phyloP scores from a whole-genome alignment of 495 filamentous ascomycete genomes.

The Penicillium steckii region DNA sequence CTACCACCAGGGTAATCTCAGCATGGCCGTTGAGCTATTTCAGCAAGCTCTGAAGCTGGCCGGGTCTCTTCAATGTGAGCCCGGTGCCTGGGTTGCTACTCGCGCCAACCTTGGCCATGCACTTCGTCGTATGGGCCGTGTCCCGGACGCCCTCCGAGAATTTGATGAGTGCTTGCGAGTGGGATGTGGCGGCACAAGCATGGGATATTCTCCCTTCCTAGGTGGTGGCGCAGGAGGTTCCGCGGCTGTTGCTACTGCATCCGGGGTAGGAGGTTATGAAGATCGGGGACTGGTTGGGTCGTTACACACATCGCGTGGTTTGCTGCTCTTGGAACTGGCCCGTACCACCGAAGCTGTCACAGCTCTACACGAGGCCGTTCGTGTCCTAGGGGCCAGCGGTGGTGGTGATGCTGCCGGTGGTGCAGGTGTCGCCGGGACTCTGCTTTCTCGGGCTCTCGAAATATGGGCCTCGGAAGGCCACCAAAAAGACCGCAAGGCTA shows the following conservation, averaged over 20 bases:
- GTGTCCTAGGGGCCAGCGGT: constrained; percentile 45
- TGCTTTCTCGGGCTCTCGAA: constrained; percentile 71
- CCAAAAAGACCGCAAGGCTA: constrained; percentile 19
- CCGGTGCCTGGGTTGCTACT: constrained; percentile 81
- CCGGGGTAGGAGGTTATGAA: constrained; percentile 47
- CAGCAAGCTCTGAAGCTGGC: constrained; percentile 71
- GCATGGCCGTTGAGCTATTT: constrained; percentile 72
- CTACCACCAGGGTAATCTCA: constrained; percentile 83
- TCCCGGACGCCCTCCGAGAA: constrained; percentile 69
- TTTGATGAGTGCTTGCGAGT: constrained; percentile 81
- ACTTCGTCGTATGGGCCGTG: constrained; percentile 66
- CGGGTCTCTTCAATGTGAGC: constrained; percentile 74
- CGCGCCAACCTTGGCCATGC: constrained; percentile 89
- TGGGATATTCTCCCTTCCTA: constrained; percentile 42
- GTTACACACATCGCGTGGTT: constrained; percentile 51
- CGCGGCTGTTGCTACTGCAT: constrained; percentile 30
- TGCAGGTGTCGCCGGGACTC: constrained; percentile 71
- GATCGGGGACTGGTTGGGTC: constrained; percentile 45
- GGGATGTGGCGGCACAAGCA: constrained; percentile 66
- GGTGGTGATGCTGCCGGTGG: constrained; percentile 59
- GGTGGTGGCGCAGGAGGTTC: constrained; percentile 37
- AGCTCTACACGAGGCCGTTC: constrained; percentile 68
- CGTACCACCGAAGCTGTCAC: constrained; percentile 66
- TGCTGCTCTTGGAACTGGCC: constrained; percentile 69
- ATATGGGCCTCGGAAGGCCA: constrained; percentile 56